phyloP scores from a whole-genome alignment of 108 stramenopile species.

The Skeletonema potamos region DNA sequence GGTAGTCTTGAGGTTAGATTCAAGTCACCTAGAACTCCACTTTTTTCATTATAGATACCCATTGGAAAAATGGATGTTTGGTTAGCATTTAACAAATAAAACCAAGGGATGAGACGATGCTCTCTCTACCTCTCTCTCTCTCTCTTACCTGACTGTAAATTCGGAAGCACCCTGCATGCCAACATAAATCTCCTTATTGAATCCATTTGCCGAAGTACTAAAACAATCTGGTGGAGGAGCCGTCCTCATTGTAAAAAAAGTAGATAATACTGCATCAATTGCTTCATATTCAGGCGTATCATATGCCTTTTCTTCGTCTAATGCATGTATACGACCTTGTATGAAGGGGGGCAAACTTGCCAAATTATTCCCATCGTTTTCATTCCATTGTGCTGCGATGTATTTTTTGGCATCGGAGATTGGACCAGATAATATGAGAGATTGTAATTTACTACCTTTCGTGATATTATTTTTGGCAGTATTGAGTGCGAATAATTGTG shows the following conservation, averaged over 20 bases:
- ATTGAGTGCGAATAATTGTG: constrained; percentile 38
- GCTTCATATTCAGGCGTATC: constrained; percentile 39
- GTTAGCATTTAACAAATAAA: too few species aligned
- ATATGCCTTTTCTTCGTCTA: constrained; percentile 36
- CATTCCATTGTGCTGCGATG: constrained; percentile 46
- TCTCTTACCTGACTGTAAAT: constrained; percentile 21
- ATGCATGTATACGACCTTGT: constrained; percentile 29
- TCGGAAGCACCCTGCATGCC: constrained; percentile 53
- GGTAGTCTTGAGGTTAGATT: constrained; percentile 38
- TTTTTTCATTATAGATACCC: background rate
- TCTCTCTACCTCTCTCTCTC: background rate
- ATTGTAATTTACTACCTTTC: constrained; percentile 1
- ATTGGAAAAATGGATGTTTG: too few species aligned
- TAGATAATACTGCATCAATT: constrained; percentile 25
- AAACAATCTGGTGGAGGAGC: constrained; percentile 47
- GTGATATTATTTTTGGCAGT: background rate
- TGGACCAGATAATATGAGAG: constrained; percentile 45
- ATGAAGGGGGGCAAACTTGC: constrained; percentile 44
- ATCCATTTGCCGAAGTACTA: background rate
- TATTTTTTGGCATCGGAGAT: constrained; percentile 38
- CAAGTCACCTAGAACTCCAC: constrained; percentile 31
- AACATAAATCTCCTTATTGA: constrained; percentile 45
- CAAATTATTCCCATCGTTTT: constrained; percentile 21
- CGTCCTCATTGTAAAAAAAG: constrained; percentile 41
- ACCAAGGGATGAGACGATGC: background rate